Evolutionary conservation across 2,329 filamentous ascomycete genomes (phyloP).

Genomic region (Cadophora malorum): DNA sequence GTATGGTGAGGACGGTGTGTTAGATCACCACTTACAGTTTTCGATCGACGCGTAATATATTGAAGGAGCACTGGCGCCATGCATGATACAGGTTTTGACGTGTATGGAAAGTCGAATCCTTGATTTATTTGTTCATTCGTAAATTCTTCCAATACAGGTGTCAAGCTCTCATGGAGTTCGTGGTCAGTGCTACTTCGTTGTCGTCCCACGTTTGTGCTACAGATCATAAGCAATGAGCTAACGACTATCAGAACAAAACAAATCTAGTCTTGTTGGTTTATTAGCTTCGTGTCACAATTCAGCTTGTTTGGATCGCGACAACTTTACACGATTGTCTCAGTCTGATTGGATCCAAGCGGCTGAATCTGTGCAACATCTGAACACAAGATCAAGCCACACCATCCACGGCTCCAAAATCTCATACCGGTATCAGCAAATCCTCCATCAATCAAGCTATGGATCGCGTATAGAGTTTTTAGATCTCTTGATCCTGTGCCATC

Average conservation of each 20-base stretch:
- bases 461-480: neutral
- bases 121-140: neutral
- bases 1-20: neutral
- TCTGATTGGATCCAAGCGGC: neutral
- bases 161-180: no score
- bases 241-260: neutral
- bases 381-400: neutral
- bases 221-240: neutral
- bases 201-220: slow-evolving; percentile 5
- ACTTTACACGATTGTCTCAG: neutral
- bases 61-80: neutral
- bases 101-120: no score
- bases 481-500: neutral
- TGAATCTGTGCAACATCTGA: neutral
- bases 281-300: neutral
- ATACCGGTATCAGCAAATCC: neutral
- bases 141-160: neutral
- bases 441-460: neutral
- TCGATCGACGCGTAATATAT: neutral
- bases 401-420: neutral
- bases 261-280: neutral
- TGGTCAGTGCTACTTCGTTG: slow-evolving; percentile 13
- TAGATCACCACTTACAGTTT: neutral
- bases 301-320: neutral
- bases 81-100: neutral